Evolutionary conservation across 2,329 filamentous ascomycete genomes (phyloP), one percentile per base, ranked within the genome.

Genomic region (Botrytis galanthina): DNA sequence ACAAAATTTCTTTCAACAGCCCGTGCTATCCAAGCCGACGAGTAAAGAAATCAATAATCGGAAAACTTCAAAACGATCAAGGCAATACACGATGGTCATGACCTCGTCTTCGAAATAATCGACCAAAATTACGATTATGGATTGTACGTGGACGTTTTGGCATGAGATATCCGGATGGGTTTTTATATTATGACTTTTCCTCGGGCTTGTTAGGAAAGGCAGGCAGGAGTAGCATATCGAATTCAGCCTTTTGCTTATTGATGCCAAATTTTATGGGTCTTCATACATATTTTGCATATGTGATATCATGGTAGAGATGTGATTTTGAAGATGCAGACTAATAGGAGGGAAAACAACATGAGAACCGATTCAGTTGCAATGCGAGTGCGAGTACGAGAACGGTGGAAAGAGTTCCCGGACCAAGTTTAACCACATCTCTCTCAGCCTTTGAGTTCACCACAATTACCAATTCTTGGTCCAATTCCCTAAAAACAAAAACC

Each of bases 1-100:
- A 72, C 57, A n/a, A 20, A 20, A 7, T 26, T n/a, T 51, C 48
- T 60, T 44, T 54, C 60, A 62, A 74, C 79, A 91, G 89, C 89
- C 83, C 88, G 89, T 82, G 89, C 88, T 81, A 86, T 90, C 79
- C 86, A 85, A 81, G 86, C 83, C 79, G 82, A 87, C 76, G 83
- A 84, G 77, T 83, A 83, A 75, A 78, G 66, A 68, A 76, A 71
- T 32, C 63, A 57, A 60, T 46, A 61, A 72, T 69, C 71, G 51
- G 63, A 72, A 72, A 59, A 60, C 64, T 66, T 39, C 51, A 68
- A 72, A 72, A 69, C 39, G 26, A 60, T 44, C 59, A 69, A 59
- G 37, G 51, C 62, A 68, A 69, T 48, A 72, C 29, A 67, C 54
- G 62, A 72, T 69, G 39, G 39, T 48, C 71, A 72, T 72, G 71